Conservation (phyloP, 1,284 basidiomycete species). For the Stereum hirsutum region DNA sequence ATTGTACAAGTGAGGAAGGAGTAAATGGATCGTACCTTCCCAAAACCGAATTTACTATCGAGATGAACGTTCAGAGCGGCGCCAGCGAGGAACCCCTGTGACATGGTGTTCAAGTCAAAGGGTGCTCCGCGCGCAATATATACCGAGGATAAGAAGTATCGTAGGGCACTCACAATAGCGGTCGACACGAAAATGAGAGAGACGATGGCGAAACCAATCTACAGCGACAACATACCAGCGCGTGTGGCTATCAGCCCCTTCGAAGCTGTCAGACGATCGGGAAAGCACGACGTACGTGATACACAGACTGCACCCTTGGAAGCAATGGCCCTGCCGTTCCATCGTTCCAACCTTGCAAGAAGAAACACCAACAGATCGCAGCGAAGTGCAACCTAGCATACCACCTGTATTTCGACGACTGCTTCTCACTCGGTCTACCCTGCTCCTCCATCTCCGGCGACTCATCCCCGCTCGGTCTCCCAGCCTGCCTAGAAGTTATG, state of each 20-base stretch:
- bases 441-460: too few relatives aligned
- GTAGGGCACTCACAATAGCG: slow-evolving; percentile 24
- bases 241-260: not conserved
- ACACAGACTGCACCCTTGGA: slow-evolving; percentile 44
- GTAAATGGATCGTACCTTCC: slow-evolving; percentile 30
- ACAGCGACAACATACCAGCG: not conserved
- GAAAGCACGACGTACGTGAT: slow-evolving; percentile 29
- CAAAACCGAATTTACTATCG: slow-evolving; percentile 47
- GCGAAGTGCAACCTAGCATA: slow-evolving; percentile 21
- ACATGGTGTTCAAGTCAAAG: not conserved
- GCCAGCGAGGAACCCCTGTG: slow-evolving; percentile 42
- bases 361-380: slow-evolving; percentile 26
- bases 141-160: not conserved
- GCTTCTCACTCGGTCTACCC: too few relatives aligned
- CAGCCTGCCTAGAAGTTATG: too few relatives aligned
- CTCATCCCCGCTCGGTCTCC: too few relatives aligned
- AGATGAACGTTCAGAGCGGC: slow-evolving; percentile 44
- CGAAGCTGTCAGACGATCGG: not conserved
- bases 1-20: too few relatives aligned
- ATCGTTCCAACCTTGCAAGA: slow-evolving; percentile 51
- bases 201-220: slow-evolving; percentile 38
- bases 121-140: too few relatives aligned
- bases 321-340: slow-evolving; percentile 47
- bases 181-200: slow-evolving; percentile 39
- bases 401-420: too few relatives aligned